Percentiles rank a stretch among this genome's conserved stretches.
Conservation (phyloP, 306 rosid genomes). For the Crataegus laevigata region DNA sequence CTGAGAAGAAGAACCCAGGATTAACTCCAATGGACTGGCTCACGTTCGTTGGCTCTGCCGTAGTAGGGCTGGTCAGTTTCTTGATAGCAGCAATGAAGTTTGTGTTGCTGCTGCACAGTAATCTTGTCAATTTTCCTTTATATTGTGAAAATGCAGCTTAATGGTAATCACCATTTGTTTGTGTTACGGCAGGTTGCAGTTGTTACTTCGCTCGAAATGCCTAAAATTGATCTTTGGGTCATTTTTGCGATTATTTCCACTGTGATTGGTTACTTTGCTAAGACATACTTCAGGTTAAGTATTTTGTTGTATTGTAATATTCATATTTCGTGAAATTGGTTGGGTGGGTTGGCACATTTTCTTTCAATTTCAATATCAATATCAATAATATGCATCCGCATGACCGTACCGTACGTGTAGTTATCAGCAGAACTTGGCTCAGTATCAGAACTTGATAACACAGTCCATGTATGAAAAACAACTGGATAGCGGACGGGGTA, state of each 20-base stretch:
- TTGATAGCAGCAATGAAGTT: not conserved
- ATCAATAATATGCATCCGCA: slow-evolving; percentile 2
- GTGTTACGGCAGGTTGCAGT: slow-evolving; percentile 65
- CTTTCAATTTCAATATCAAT: not conserved
- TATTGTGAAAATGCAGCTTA: slow-evolving; percentile 7
- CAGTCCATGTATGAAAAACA: slow-evolving; percentile 97
- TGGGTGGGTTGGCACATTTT: not conserved
- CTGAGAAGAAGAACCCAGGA: slow-evolving; percentile 96
- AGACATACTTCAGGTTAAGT: slow-evolving; percentile 89
- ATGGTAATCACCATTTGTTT: not conserved
- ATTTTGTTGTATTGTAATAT: not conserved
- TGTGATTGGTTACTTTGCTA: slow-evolving; percentile 79
- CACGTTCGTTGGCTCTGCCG: slow-evolving; percentile 74
- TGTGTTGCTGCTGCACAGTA: not conserved
- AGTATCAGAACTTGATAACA: slow-evolving; percentile 86
- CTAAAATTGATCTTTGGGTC: slow-evolving; percentile 82
- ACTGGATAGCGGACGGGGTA: slow-evolving; percentile 94
- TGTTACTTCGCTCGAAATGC: slow-evolving; percentile 71
- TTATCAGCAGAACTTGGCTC: slow-evolving; percentile 83
- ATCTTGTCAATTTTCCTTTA: not conserved
- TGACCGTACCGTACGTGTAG: slow-evolving; percentile 15
- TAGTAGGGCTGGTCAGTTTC: slow-evolving; percentile 83
- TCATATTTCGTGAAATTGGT: not conserved
- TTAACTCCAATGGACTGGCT: slow-evolving; percentile 99
- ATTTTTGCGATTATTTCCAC: slow-evolving; percentile 71